phyloP scores from a whole-genome alignment of 106 monocot species.

The Dendrobium chrysotoxum region DNA sequence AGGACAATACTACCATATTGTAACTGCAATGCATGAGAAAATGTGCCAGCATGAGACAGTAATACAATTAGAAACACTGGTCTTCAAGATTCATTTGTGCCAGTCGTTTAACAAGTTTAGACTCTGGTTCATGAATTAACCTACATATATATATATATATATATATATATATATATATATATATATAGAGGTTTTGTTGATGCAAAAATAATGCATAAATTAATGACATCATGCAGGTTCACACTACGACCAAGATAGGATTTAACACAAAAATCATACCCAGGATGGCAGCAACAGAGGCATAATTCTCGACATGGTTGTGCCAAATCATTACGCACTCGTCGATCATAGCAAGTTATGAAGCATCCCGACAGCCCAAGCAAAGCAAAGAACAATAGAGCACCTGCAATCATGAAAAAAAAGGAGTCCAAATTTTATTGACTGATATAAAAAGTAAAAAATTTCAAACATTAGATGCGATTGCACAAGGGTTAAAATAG shows the following conservation, averaged over 20 bases:
- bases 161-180: no score
- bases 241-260: neutral
- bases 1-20: no score
- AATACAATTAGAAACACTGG: no score
- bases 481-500: no score
- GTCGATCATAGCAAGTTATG: constrained; percentile 86
- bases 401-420: constrained; percentile 41
- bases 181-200: neutral
- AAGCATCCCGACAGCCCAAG: constrained; percentile 90
- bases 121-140: no score
- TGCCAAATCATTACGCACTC: constrained; percentile 79
- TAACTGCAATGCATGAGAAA: no score
- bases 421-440: neutral
- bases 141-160: no score
- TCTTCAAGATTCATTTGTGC: no score
- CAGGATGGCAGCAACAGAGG: constrained; percentile 90
- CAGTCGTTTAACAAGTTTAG: no score
- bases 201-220: neutral
- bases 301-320: constrained; percentile 91
- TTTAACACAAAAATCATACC: constrained; percentile 29
- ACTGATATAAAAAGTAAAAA: no score
- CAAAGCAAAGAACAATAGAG: constrained; percentile 80
- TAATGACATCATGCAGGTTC: neutral
- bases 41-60: no score
- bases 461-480: no score